These are phyloP conservation scores for Tilletia walkeri DNA, from an alignment of 1,284 basidiomycete species.

Conservation along the genomic window DNA sequence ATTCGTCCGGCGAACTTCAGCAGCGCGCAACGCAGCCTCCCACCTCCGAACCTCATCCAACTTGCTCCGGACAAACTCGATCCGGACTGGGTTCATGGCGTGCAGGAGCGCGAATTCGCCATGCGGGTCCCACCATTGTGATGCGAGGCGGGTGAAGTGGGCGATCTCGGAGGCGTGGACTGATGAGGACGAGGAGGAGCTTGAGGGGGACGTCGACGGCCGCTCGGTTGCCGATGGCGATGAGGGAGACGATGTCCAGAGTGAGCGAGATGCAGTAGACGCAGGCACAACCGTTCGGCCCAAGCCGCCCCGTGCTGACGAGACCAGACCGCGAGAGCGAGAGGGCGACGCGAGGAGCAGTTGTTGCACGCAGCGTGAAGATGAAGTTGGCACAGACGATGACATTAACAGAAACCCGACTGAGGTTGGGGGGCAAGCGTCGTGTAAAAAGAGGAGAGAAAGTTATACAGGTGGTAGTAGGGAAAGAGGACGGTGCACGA, in stretches of 20 bases:
- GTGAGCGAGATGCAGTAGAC: background rate
- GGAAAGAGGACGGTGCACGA: background rate
- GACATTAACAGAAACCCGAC: background rate
- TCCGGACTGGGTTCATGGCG: constrained; percentile 88
- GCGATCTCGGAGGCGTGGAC: constrained; percentile 70
- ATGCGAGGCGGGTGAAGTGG: constrained; percentile 86
- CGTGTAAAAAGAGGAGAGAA: too few species aligned
- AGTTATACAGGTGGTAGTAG: background rate
- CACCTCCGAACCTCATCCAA: constrained; percentile 51
- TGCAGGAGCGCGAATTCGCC: constrained; percentile 90
- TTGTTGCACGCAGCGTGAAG: background rate
- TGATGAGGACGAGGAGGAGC: constrained; percentile 14
- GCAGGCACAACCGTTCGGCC: background rate
- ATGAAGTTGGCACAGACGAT: background rate
- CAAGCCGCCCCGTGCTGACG: too few species aligned
- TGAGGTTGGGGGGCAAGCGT: too few species aligned
- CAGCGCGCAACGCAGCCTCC: constrained; percentile 38
- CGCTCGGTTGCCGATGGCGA: background rate
- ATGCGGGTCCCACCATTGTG: constrained; percentile 93
- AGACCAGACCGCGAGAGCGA: too few species aligned
- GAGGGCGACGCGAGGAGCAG: too few species aligned
- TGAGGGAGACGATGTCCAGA: background rate
- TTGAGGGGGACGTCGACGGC: background rate
- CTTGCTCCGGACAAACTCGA: constrained; percentile 82
- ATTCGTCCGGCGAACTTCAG: constrained; percentile 14